Evolutionary conservation across 208 protist genomes (phyloP).

Genomic region (Leishmania tarentolae): DNA sequence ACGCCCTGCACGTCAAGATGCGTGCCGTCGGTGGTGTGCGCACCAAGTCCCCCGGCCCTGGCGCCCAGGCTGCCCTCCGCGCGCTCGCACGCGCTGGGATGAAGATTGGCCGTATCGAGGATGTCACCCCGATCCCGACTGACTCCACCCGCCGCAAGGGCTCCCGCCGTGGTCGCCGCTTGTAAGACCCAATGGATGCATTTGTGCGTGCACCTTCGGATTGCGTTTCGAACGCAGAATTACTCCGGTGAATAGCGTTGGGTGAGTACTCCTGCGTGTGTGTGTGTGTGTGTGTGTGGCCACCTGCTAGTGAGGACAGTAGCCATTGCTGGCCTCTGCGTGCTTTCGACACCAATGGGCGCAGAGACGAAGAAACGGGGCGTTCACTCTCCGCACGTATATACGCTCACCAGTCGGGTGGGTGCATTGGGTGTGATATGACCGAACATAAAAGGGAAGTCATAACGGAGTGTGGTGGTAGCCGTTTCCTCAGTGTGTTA

Average conservation of each 20-base stretch:
- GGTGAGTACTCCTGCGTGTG: neutral
- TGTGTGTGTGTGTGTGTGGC: neutral
- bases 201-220: neutral
- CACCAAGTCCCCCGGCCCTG: conserved; percentile 99
- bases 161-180: conserved; percentile 98
- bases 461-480: neutral
- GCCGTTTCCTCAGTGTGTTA: neutral
- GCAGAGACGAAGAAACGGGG: neutral
- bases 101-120: conserved; percentile 99
- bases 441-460: neutral
- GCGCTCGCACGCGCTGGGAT: conserved; percentile 99
- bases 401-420: neutral
- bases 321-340: neutral
- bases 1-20: conserved; percentile 99
- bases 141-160: conserved; percentile 99
- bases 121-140: conserved; percentile 99
- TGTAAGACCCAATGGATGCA: conserved; percentile 71
- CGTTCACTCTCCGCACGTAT: too few relatives aligned
- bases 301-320: neutral
- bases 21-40: conserved; percentile 98
- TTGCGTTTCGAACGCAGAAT: neutral
- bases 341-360: neutral
- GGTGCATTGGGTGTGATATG: neutral
- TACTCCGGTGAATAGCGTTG: neutral
- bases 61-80: conserved; percentile 99